Evolutionary conservation across 257 asterid species (phyloP), one percentile per base, ranked within the genome.

Genomic region (Vinca minor): DNA sequence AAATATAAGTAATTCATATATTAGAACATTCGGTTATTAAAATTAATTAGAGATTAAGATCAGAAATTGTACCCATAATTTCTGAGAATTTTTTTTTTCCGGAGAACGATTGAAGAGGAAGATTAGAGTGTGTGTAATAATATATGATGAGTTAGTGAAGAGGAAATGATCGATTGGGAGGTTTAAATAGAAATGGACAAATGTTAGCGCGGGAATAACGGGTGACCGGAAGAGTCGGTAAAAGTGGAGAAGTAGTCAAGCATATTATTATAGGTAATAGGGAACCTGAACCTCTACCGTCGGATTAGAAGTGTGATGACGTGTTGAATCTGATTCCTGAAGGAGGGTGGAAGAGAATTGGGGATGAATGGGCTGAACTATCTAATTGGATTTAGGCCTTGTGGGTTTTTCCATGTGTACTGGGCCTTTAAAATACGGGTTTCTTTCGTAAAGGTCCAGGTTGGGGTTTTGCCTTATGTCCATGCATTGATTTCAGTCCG

Each of bases 41-140:
- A n/a, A n/a, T n/a, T n/a, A n/a, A n/a, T n/a, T n/a, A 15, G 31
- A 50, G 9, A 8, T 6, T 21, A 14, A 0, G 3, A 2, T 13
- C 18, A 42, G 13, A 56, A 56, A 56, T 31, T 26, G 8, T 56
- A 56, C 62, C 62, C 62, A 56, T 56, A 31, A 56, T 56, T 32
- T 1, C 42, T 4, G 59, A 1, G 9, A 53, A 1, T 53, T 52
- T 25, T n/a, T n/a, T n/a, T n/a, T n/a, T 12, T 52, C 17, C 25
- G 49, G 21, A 44, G 5, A 14, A 3, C 11, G 20, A 9, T 50
- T 23, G 28, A 49, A 49, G 34, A 18, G 26, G 58, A 1, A 11
- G 4, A 12, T 34, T 0, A 49, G 13, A 9, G 42, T 4, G 4
- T 38, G 42, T 5, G 9, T 0, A 1, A 49, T 49, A n/a, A n/a